Base-by-base conservation (phyloP, 257 asterid genomes). In the Euphrasia confusa region DNA sequence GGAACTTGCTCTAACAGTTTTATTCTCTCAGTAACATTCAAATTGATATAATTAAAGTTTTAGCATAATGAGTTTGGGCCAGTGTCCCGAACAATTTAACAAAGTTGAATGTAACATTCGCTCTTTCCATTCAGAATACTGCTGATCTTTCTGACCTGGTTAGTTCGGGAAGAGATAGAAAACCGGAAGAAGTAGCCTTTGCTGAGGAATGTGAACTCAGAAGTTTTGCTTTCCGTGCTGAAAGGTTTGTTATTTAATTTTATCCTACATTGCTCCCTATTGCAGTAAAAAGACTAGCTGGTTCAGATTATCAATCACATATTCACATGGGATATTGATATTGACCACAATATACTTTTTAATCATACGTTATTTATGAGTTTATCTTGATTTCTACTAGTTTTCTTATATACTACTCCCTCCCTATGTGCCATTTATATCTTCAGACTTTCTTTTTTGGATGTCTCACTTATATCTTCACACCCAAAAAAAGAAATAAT, bases 161-260 rank as follows among this genome's bases (percentile, higher is more conserved):
- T 68, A 89, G 91, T 69, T 87, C 99, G 7, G 96, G 97, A 68
- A 83, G 99, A 83, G 96, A 87, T 65, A 82, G 84, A 64, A 93
- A 82, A 62, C 74, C 84, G n/a, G 96, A 89, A 70, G 99, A 93
- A 82, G 77, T 82, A 73, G 74, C 90, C 44, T 86, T 89, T 64
- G 82, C 80, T 54, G 96, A 93, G 82, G 94, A 93, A 70, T 87
- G 84, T 5, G 94, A 89, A 66, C 75, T 82, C 68, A 81, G 78
- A 72, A 85, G 92, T 75, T 82, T 59, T 64, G 81, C 67, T 56
- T 89, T 87, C 74, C 85, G 84, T 69, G 95, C 96, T 44, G 95
- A 82, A 81, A 87, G 99, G 99, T 93, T 69, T 5, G 82, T 17
- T 21, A 45, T 69, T 61, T 18, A 24, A 27, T 68, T 64, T 4